Conservation (phyloP, 768 basidiomycete genomes). For the Rubroboletus satanas region DNA sequence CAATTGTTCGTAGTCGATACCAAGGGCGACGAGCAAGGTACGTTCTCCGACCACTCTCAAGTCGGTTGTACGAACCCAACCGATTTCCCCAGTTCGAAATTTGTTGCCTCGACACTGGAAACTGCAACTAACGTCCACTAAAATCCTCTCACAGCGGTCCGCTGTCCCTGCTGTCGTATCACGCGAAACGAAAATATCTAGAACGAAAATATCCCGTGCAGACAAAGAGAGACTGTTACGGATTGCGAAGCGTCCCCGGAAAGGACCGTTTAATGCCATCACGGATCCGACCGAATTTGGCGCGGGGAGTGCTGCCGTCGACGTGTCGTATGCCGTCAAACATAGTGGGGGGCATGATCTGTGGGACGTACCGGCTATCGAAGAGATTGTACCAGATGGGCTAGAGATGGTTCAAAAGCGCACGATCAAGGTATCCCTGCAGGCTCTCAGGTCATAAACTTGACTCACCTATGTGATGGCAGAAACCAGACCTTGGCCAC, state of each 20-base stretch:
- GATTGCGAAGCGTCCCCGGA: conserved; percentile 68
- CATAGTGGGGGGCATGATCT: conserved; percentile 64
- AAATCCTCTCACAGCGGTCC: conserved; percentile 81
- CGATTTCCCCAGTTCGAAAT: conserved; percentile 48
- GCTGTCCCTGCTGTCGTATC: conserved; percentile 83
- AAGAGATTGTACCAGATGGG: conserved; percentile 41
- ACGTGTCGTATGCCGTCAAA: conserved; percentile 65
- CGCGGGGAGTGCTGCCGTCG: conserved; percentile 60
- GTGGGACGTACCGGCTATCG: conserved; percentile 42
- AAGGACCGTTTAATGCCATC: conserved; percentile 68
- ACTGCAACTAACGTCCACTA: conserved; percentile 58
- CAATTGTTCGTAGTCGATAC: conserved; percentile 81
- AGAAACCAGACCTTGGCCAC: conserved; percentile 49
- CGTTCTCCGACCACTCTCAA: neutral
- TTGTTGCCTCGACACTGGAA: conserved; percentile 52
- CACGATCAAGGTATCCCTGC: conserved; percentile 40
- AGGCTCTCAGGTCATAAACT: neutral
- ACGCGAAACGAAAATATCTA: conserved; percentile 32
- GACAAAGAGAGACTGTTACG: conserved; percentile 75
- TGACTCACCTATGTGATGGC: neutral
- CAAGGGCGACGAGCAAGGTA: conserved; percentile 72
- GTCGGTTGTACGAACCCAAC: too few relatives aligned
- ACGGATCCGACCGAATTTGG: conserved; percentile 66
- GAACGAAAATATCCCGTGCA: conserved; percentile 46
- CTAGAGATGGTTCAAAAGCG: conserved; percentile 35